phyloP scores from a whole-genome alignment of 345 rosid species.

The Eutrema japonicum region DNA sequence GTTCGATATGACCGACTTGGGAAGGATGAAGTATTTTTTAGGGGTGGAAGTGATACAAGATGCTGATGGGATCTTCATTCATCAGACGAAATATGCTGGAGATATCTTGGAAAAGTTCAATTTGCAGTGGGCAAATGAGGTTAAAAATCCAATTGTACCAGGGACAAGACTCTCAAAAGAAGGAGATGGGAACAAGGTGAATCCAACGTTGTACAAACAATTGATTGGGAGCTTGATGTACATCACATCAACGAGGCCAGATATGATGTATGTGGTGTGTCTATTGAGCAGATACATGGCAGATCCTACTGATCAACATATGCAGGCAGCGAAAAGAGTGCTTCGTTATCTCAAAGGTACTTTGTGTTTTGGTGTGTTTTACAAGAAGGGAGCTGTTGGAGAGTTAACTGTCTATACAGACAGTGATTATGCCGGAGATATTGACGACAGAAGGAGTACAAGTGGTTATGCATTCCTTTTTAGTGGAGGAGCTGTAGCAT shows the following conservation, averaged over 20 bases:
- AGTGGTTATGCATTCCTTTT: no score
- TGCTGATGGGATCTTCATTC: background rate
- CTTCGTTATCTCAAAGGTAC: background rate
- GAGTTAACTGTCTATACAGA: background rate
- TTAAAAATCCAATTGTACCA: background rate
- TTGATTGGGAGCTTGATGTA: no score
- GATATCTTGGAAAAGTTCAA: background rate
- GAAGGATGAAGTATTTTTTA: background rate
- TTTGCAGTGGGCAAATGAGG: background rate
- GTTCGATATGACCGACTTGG: no score
- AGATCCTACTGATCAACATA: background rate
- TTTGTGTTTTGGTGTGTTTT: fast-evolving
- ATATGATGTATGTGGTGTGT: background rate
- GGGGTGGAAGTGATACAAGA: background rate
- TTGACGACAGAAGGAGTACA: no score
- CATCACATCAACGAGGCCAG: background rate
- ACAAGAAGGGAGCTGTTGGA: background rate
- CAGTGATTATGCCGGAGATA: background rate
- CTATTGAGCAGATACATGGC: background rate
- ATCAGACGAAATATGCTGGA: background rate
- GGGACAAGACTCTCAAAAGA: background rate
- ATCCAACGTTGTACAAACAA: no score
- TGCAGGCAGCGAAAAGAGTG: background rate
- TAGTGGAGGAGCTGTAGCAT: no score
- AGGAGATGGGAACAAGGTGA: background rate